A percentile compares a stretch with the other conserved stretches of the same genome.
phyloP scores from a whole-genome alignment of 768 basidiomycete species.

The Austroboletus eburneus region DNA sequence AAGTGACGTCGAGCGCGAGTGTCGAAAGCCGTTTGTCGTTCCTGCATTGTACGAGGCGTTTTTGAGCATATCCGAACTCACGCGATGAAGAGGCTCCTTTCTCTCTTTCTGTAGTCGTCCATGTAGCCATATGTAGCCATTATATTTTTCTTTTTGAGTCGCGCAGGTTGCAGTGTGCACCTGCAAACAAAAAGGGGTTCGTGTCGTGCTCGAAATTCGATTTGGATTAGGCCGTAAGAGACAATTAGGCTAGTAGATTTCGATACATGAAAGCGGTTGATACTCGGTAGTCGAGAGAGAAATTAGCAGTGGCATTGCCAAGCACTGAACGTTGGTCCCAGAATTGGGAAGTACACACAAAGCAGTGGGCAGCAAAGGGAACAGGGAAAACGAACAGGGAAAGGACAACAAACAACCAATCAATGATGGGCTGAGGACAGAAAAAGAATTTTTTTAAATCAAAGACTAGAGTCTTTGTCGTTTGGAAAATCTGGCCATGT shows the following conservation, averaged over 20 bases:
- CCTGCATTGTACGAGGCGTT: slow-evolving; percentile 56
- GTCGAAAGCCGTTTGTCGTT: slow-evolving; percentile 50
- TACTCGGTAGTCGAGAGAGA: slow-evolving; percentile 1
- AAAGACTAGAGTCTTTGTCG: slow-evolving; percentile 23
- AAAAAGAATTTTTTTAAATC: too few relatives aligned
- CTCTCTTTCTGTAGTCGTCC: neutral
- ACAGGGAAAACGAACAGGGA: neutral
- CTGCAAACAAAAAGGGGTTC: neutral
- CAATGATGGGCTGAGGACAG: neutral
- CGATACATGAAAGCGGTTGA: slow-evolving; percentile 13
- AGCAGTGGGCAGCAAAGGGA: neutral
- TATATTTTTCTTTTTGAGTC: too few relatives aligned
- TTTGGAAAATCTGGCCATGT: slow-evolving; percentile 22
- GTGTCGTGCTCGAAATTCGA: too few relatives aligned
- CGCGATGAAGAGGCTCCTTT: slow-evolving; percentile 18
- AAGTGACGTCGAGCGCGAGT: slow-evolving; percentile 47
- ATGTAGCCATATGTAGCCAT: too few relatives aligned
- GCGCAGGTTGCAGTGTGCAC: too few relatives aligned
- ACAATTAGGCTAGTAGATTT: slow-evolving; percentile 9
- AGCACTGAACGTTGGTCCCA: neutral
- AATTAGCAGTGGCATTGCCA: slow-evolving; percentile 1
- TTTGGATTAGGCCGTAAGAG: slow-evolving; percentile 9
- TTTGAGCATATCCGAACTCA: slow-evolving; percentile 43
- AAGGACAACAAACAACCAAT: neutral
- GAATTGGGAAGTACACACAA: slow-evolving; percentile 1